Conservation (phyloP, 108 stramenopile genomes). For the Schizochytrium sp. region DNA sequence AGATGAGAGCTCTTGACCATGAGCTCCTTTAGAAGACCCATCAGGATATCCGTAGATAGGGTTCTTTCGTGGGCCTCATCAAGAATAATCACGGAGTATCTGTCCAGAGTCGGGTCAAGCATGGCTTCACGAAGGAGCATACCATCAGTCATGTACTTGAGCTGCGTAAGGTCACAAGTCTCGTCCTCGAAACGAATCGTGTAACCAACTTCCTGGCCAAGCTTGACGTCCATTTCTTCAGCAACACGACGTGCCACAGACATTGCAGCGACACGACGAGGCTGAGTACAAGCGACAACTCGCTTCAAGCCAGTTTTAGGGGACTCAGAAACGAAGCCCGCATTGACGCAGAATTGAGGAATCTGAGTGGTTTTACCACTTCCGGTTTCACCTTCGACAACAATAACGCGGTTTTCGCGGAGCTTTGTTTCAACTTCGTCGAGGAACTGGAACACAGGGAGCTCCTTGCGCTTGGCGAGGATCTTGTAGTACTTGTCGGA, state of each 20-base stretch:
- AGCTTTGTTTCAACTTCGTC: constrained; percentile 88
- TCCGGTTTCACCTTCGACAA: constrained; percentile 98
- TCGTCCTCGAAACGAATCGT: constrained; percentile 98
- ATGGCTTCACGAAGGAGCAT: constrained; percentile 87
- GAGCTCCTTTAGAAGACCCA: constrained; percentile 97
- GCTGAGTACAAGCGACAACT: constrained; percentile 96
- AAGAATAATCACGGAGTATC: constrained; percentile 92
- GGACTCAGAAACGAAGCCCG: constrained; percentile 75
- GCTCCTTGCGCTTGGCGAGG: constrained; percentile 83
- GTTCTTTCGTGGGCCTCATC: constrained; percentile 99
- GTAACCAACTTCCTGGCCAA: constrained; percentile 96
- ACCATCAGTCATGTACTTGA: constrained; percentile 82
- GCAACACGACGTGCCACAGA: constrained; percentile 95
- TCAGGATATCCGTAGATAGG: constrained; percentile 95
- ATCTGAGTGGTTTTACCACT: constrained; percentile 93
- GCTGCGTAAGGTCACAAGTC: constrained; percentile 81
- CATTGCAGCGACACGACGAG: constrained; percentile 97
- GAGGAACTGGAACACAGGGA: constrained; percentile 96
- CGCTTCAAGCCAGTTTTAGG: constrained; percentile 75
- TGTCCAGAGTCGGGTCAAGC: constrained; percentile 90
- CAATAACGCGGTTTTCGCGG: constrained; percentile 87
- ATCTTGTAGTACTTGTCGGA: constrained; percentile 79
- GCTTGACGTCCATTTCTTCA: constrained; percentile 97
- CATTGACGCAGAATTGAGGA: constrained; percentile 93
- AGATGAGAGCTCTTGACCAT: constrained; percentile 88